Evolutionary conservation across 2,329 filamentous ascomycete species (phyloP).

Genomic region (Onygenales sp.): DNA sequence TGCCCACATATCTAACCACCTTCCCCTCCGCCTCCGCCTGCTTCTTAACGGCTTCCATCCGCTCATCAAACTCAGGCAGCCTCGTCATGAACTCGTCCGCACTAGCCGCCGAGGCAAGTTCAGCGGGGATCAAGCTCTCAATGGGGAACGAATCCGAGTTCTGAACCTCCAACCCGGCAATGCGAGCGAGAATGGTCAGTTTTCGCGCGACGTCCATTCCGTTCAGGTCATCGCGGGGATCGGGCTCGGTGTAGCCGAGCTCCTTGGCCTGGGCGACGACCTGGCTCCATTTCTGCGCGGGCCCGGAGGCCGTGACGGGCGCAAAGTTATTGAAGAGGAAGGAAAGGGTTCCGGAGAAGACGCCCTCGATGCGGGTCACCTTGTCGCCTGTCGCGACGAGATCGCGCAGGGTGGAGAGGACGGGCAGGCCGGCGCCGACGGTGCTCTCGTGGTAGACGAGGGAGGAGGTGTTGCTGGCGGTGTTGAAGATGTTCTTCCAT

Average conservation of each 20-base stretch:
- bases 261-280: conserved; percentile 90
- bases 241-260: conserved; percentile 83
- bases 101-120: conserved; percentile 65
- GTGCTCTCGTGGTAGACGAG: conserved; percentile 93
- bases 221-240: conserved; percentile 78
- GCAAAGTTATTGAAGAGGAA: conserved; percentile 98
- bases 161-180: conserved; percentile 72
- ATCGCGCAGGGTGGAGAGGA: conserved; percentile 88
- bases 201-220: conserved; percentile 90
- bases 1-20: conserved; percentile 88
- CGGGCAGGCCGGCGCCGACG: conserved; percentile 84
- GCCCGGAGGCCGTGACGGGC: conserved; percentile 53
- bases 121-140: conserved; percentile 81
- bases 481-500: conserved; percentile 78
- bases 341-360: conserved; percentile 95
- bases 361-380: conserved; percentile 86
- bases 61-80: conserved; percentile 71
- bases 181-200: conserved; percentile 82
- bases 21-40: conserved; percentile 80
- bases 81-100: conserved; percentile 79
- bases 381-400: conserved; percentile 89
- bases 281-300: conserved; percentile 67
- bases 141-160: conserved; percentile 86
- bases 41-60: conserved; percentile 83
- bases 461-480: conserved; percentile 54